Evolutionary conservation across 192 early-diverging fungal species (phyloP).

Genomic region (Entomortierella parvispora): DNA sequence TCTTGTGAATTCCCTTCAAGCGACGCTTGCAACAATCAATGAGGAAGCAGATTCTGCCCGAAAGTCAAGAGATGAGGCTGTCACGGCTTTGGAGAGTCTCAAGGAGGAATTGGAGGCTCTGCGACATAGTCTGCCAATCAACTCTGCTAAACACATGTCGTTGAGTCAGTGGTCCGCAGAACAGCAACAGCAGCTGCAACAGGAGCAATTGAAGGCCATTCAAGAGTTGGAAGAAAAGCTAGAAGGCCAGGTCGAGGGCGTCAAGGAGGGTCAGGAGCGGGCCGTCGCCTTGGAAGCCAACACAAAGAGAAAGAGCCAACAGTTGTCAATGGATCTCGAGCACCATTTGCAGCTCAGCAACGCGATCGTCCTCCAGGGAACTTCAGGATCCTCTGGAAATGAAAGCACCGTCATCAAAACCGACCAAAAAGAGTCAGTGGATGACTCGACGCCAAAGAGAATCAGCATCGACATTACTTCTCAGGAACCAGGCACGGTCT

Average conservation of each 20-base stretch:
- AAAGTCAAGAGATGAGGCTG: constrained; percentile 48
- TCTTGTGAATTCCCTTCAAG: constrained; percentile 42
- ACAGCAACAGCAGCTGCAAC: constrained; percentile 44
- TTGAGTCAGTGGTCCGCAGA: constrained; percentile 47
- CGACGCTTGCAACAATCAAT: constrained; percentile 43
- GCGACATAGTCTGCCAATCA: constrained; percentile 43
- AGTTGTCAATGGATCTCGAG: constrained; percentile 40
- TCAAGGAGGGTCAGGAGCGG: constrained; percentile 45
- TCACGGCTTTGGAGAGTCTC: constrained; percentile 32
- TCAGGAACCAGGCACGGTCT: constrained; percentile 21
- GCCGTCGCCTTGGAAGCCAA: constrained; percentile 38
- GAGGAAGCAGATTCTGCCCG: constrained; percentile 48
- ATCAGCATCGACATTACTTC: background rate
- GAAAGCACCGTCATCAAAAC: background rate
- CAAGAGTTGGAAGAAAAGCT: constrained; percentile 39
- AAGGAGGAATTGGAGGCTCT: constrained; percentile 44
- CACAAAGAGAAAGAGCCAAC: constrained; percentile 45
- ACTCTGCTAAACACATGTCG: constrained; percentile 47
- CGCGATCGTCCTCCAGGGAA: constrained; percentile 19
- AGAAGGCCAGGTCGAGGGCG: constrained; percentile 44
- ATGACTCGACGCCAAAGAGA: background rate
- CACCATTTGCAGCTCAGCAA: constrained; percentile 49
- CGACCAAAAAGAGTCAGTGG: background rate
- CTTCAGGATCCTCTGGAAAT: background rate
- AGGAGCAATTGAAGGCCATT: constrained; percentile 45